Percentiles rank a stretch among this genome's conserved stretches.
phyloP scores from a whole-genome alignment of 768 basidiomycete genomes.

The Naematelia encephala region DNA sequence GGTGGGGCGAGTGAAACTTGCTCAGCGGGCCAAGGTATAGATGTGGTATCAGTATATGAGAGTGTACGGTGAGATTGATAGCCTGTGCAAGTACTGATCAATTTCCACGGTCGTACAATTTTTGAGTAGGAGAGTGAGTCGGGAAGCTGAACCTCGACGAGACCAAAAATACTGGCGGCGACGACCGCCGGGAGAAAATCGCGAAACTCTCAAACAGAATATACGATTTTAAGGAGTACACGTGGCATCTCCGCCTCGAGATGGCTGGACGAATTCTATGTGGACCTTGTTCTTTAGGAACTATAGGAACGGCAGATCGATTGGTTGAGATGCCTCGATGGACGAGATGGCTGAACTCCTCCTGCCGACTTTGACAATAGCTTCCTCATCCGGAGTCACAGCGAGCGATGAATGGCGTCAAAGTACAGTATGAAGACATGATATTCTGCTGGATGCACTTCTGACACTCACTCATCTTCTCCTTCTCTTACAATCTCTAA shows the following conservation, averaged over 20 bases:
- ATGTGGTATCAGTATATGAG: too few relatives aligned
- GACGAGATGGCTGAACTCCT: background rate
- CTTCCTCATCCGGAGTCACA: conserved; percentile 1
- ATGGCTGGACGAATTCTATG: background rate
- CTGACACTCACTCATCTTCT: background rate
- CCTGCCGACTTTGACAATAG: background rate
- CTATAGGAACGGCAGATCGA: too few relatives aligned
- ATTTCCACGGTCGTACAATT: too few relatives aligned
- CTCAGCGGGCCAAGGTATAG: background rate
- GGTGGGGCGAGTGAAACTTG: background rate
- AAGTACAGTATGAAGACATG: background rate
- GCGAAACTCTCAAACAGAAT: background rate
- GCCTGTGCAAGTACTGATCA: too few relatives aligned
- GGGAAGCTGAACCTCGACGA: too few relatives aligned
- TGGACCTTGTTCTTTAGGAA: too few relatives aligned
- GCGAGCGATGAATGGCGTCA: background rate
- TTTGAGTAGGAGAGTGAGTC: too few relatives aligned
- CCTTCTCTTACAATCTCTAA: conserved; percentile 2
- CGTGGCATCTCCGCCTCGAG: background rate
- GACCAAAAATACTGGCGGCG: background rate
- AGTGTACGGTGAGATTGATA: too few relatives aligned
- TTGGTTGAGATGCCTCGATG: background rate
- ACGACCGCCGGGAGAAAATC: background rate
- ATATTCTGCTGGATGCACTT: background rate
- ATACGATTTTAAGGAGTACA: too few relatives aligned